These are phyloP conservation scores for Pneumocystis carinii DNA, from an alignment of 1,139 yeast genomes.

Conservation along the genomic window DNA sequence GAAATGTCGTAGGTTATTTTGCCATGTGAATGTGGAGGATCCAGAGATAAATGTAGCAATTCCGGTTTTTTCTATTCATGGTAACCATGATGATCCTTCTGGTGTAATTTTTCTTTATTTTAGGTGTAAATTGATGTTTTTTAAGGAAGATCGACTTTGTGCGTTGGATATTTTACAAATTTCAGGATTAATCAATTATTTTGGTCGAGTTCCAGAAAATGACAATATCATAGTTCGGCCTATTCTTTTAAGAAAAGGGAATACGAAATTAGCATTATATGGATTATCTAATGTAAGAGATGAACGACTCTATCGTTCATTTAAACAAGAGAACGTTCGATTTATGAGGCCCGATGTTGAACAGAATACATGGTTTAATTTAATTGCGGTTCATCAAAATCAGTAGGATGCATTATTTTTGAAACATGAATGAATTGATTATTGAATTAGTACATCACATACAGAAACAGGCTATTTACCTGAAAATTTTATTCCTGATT, in stretches of 20 bases:
- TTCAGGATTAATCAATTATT: constrained; percentile 74
- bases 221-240: constrained; percentile 71
- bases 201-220: constrained; percentile 67
- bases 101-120: constrained; percentile 33
- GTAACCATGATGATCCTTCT: constrained; percentile 94
- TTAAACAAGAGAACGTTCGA: constrained; percentile 63
- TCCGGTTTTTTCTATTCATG: constrained; percentile 90
- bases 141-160: constrained; percentile 45
- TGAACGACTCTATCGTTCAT: constrained; percentile 69
- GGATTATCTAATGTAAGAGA: constrained; percentile 84
- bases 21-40: constrained; percentile 74
- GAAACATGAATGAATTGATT: constrained; percentile 16
- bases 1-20: constrained; percentile 24
- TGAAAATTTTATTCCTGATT: constrained; percentile 66
- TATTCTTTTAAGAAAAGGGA: constrained; percentile 63
- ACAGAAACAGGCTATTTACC: constrained; percentile 72
- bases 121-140: not conserved
- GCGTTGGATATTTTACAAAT: constrained; percentile 77
- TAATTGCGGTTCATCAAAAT: constrained; percentile 88
- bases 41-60: constrained; percentile 75
- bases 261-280: constrained; percentile 67
- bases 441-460: constrained; percentile 39
- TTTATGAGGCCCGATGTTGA: constrained; percentile 53
- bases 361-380: constrained; percentile 60
- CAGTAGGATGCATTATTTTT: constrained; percentile 20